These are phyloP conservation scores for Neonectria coccinea DNA, from an alignment of 2,329 filamentous ascomycete species.

Conservation along the genomic window DNA sequence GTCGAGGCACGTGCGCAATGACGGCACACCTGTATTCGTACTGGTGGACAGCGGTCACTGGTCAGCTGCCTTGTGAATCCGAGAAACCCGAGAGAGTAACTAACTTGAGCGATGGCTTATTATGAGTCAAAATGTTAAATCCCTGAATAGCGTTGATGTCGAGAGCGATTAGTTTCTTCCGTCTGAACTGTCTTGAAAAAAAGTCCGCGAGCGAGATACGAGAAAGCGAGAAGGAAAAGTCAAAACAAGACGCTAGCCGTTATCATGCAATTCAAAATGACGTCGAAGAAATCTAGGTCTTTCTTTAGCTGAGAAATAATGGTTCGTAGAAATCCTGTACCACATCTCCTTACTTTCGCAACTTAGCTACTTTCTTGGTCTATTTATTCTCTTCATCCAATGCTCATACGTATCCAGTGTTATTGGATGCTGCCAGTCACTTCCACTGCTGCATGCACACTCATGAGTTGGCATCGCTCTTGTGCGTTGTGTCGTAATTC, in stretches of 20 bases:
- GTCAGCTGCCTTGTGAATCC: not conserved
- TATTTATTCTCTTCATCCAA: conserved; percentile 2
- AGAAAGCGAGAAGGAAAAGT: not conserved
- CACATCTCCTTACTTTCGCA: not conserved
- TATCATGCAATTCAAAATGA: conserved; percentile 5
- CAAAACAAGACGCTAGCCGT: not conserved
- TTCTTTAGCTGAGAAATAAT: not conserved
- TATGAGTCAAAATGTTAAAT: conserved; percentile 17
- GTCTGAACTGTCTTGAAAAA: conserved; percentile 1
- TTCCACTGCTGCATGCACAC: not conserved
- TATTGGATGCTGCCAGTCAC: not conserved
- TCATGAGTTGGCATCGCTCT: conserved; percentile 18
- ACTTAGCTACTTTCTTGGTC: not conserved
- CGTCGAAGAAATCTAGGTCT: conserved; percentile 2
- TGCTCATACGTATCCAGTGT: not conserved
- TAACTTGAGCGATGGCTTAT: conserved; percentile 11
- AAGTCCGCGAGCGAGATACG: not conserved
- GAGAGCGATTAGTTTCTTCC: conserved; percentile 11
- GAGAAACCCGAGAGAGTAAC: conserved; percentile 2
- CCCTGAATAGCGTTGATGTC: not conserved
- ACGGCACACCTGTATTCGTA: not conserved
- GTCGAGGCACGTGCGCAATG: conserved; percentile 2
- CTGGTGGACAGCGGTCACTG: not conserved
- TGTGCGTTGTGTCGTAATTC: conserved; percentile 10
- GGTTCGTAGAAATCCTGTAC: not conserved